These are phyloP conservation scores for Eragrostis curvula DNA, from an alignment of 176 grass and related monocot genomes.

Conservation along the genomic window DNA sequence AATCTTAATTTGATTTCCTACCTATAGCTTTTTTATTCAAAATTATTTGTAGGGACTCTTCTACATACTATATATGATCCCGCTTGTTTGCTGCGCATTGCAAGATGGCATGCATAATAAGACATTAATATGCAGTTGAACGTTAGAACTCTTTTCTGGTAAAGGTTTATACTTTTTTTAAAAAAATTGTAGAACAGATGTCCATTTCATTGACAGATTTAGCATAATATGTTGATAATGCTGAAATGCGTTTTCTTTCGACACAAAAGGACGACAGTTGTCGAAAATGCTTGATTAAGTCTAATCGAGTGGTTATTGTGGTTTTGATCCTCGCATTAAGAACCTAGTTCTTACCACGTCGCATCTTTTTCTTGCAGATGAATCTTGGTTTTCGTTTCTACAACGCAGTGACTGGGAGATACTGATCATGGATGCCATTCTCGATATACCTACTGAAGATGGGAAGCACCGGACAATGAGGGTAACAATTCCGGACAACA, in stretches of 20 bases:
- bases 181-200: not conserved
- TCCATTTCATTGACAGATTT: not conserved
- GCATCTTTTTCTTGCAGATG: slow-evolving; percentile 43
- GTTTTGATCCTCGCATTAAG: not conserved
- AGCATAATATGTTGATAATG: not conserved
- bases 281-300: not conserved
- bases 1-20: not conserved
- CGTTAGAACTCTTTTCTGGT: not conserved
- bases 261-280: not conserved
- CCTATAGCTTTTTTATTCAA: not conserved
- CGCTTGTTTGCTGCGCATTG: not conserved
- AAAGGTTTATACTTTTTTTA: not conserved
- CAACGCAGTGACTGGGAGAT: slow-evolving; percentile 55
- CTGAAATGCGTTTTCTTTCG: not conserved
- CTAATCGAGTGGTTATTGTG: not conserved
- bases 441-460: slow-evolving; percentile 55
- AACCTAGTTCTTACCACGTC: not conserved
- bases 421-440: slow-evolving; percentile 77
- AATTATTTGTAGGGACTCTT: not conserved
- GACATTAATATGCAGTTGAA: not conserved
- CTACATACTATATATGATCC: not conserved
- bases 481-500: slow-evolving; percentile 62
- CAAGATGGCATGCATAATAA: not conserved
- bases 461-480: slow-evolving; percentile 63
- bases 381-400: slow-evolving; percentile 64